A percentile compares a stretch with the other conserved stretches of the same genome.
Evolutionary conservation across 768 basidiomycete species (phyloP).

Genomic region (Lactifluus pinguis): DNA sequence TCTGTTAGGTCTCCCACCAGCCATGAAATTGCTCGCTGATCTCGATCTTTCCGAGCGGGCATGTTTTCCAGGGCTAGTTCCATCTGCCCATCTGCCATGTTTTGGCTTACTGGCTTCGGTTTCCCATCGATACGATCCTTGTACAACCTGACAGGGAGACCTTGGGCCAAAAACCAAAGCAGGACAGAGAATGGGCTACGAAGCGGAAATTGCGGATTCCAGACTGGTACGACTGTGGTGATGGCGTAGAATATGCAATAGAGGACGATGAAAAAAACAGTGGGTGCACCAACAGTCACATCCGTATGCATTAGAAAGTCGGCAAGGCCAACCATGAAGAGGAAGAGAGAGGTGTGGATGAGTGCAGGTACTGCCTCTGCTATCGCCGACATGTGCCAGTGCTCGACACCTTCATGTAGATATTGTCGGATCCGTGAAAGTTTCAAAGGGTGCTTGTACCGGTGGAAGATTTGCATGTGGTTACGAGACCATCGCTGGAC

Average conservation of each 20-base stretch:
- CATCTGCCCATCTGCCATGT: constrained; percentile 13
- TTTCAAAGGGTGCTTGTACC: constrained; percentile 20
- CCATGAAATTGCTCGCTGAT: constrained; percentile 13
- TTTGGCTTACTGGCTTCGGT: neutral
- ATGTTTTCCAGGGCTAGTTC: constrained; percentile 14
- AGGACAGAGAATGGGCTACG: constrained; percentile 5
- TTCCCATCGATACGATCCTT: neutral
- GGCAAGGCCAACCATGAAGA: constrained; percentile 42
- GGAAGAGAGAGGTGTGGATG: constrained; percentile 39
- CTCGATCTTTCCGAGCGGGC: constrained; percentile 1
- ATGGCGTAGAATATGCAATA: constrained; percentile 11
- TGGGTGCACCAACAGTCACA: neutral
- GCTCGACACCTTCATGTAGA: constrained; percentile 29
- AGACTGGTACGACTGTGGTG: constrained; percentile 3
- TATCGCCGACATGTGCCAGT: constrained; percentile 33
- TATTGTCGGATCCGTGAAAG: constrained; percentile 33
- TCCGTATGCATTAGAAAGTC: constrained; percentile 33
- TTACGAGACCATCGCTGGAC: constrained; percentile 42
- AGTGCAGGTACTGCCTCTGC: constrained; percentile 39
- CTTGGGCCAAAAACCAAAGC: constrained; percentile 5
- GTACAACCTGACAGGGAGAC: neutral
- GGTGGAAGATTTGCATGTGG: constrained; percentile 25
- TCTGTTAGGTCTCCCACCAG: neutral
- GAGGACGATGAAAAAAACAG: neutral
- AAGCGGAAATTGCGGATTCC: constrained; percentile 7